Evolutionary conservation across 306 rosid species (phyloP), one percentile per base, ranked within the genome.

Genomic region (Lathyrus tuberosus): DNA sequence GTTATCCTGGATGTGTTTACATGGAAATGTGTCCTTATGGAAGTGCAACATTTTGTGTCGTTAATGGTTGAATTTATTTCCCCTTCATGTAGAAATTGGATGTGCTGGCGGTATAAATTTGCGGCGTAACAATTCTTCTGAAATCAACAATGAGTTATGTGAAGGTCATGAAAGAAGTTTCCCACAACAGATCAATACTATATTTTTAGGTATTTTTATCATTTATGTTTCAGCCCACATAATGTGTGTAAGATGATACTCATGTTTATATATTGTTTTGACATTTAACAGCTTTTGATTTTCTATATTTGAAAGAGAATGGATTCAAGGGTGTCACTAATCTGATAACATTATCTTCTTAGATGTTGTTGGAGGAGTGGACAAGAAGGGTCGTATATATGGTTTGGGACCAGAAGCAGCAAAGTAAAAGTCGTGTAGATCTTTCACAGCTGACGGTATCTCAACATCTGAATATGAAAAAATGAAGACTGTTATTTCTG

Each of bases 241-340:
- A 40, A 28, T 76, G 37, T 37, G 26, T 43, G 66, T 78, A 65
- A 28, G n/a, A 59, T 11, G 61, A 59, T 62, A 70, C 77, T 72
- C 46, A 81, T 40, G 51, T 73, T 76, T 20, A 42, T 40, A 24
- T 17, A 30, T 30, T 65, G 52, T 58, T 76, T 70, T 71, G 41
- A 62, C 92, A 48, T 78, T 70, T 74, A 37, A 62, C 96, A 93
- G 96, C 91, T 65, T 86, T 78, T 62, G 96, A 92, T 73, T 85
- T 89, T 78, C 89, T 78, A 16, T 84, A 87, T 83, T 84, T 96
- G 15, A 79, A 85, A 51, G 44, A 5, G 51, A 82, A 75, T 66
- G 81, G 57, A 70, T 86, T 87, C 53, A 75, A 71, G 54, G 65
- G 62, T 31, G 86, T 79, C 69, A 17, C 72, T 1, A 85, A 84